Base-by-base conservation (phyloP, 441 rosid genomes). In the Lepidium campestre region DNA sequence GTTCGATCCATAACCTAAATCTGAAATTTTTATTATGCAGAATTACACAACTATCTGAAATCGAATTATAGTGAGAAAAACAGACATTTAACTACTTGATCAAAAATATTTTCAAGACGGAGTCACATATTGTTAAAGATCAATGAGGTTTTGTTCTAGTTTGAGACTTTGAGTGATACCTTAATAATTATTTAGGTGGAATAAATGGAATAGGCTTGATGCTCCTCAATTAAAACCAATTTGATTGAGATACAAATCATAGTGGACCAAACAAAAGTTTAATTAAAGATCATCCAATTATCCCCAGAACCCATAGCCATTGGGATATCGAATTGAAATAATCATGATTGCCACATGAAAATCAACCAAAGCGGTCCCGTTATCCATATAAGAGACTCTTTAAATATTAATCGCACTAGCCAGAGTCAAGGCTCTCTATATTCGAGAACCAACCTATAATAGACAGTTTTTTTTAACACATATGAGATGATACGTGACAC, bases 211-310 rank as follows among this genome's bases (percentile, higher is more conserved):
- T 27, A 59, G 39, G 34, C 35, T 22, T 57, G 7, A 61, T 34
- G 22, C 23, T 47, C 46, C 31, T 35, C 34, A 14, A 9, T 36
- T 2, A 34, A 46, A 17, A 15, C 57, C 25, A 23, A 23, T 23
- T 25, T 62, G 36, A 37, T 13, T 62, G 39, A 12, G 46, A 64
- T 37, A 27, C n/a, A 62, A 62, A 62, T 46, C 15, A 62, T 32
- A 11, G 9, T 34, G 31, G 9, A 45, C 54, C 41, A 60, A 31
- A 31, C 29, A 60, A 60, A 15, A 2, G 10, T 19, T 36, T 36
- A 36, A 36, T 34, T 34, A 12, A 35, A 19, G 27, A 12, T n/a
- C 7, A 12, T 61, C 66, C 9, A 20, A 18, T 17, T 31, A 6
- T 61, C 55, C 5, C 14, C 29, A 31, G 5, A 39, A 27, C 7